These are phyloP conservation scores for Kalmusia sp. DNA, from an alignment of 2,329 filamentous ascomycete genomes.

Conservation along the genomic window DNA sequence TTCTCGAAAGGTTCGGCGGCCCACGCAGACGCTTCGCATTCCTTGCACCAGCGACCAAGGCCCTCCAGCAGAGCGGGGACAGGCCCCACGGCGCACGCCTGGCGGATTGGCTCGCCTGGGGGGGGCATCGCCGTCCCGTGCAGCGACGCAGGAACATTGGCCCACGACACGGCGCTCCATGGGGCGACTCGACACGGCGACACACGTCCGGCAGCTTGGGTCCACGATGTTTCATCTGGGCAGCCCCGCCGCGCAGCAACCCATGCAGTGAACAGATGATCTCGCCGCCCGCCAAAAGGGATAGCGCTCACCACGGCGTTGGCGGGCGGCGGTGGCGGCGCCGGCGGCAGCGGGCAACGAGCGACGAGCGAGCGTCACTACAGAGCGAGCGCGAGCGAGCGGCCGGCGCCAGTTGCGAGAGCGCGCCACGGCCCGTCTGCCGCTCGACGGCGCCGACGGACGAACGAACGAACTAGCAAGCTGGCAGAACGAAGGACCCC, in stretches of 20 bases:
- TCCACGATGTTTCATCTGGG: slow-evolving; percentile 49
- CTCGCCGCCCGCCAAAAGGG: slow-evolving; percentile 29
- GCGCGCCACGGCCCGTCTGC: slow-evolving; percentile 43
- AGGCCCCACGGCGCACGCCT: slow-evolving; percentile 24
- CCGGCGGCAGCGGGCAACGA: neutral
- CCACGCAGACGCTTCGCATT: slow-evolving; percentile 46
- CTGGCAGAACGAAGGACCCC: too few relatives aligned
- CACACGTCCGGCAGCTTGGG: slow-evolving; percentile 38
- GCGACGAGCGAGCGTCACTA: too few relatives aligned
- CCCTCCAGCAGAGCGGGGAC: slow-evolving; percentile 28
- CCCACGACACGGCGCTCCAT: slow-evolving; percentile 45
- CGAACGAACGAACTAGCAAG: too few relatives aligned
- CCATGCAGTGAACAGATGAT: slow-evolving; percentile 47
- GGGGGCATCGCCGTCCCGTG: slow-evolving; percentile 45
- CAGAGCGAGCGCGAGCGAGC: too few relatives aligned
- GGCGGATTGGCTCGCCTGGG: slow-evolving; percentile 39
- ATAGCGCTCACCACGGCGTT: neutral
- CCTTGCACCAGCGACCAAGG: slow-evolving; percentile 45
- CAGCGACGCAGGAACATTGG: slow-evolving; percentile 52
- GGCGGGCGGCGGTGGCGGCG: neutral
- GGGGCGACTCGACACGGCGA: slow-evolving; percentile 46
- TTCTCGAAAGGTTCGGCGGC: slow-evolving; percentile 42
- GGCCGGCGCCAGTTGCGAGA: too few relatives aligned
- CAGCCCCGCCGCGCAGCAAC: slow-evolving; percentile 41
- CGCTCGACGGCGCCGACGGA: too few relatives aligned